These are phyloP conservation scores for Diplodia scrobiculata DNA, from an alignment of 2,329 filamentous ascomycete species.

Conservation along the genomic window DNA sequence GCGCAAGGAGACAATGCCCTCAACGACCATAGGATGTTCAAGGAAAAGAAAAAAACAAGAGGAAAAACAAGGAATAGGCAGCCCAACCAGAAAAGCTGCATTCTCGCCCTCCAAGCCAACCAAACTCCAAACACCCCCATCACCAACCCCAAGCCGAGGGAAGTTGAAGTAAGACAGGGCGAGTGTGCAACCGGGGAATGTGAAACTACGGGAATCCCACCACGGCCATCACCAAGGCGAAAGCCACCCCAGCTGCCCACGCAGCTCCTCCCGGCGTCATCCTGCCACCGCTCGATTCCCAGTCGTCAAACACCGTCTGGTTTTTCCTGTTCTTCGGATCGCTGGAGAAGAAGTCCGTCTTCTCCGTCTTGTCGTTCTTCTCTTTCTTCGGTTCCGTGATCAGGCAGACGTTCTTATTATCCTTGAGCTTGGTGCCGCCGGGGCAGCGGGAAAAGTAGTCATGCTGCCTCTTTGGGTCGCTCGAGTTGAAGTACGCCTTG, in stretches of 20 bases:
- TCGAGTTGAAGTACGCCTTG: constrained; percentile 79
- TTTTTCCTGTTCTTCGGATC: constrained; percentile 37
- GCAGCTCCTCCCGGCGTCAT: neutral
- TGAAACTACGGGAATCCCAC: neutral
- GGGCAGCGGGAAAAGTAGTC: constrained; percentile 41
- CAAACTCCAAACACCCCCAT: neutral
- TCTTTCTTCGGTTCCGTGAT: constrained; percentile 41
- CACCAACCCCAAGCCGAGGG: no score
- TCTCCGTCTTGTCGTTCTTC: constrained; percentile 38
- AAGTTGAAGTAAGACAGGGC: no score
- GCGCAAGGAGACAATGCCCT: neutral
- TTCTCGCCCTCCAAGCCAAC: no score
- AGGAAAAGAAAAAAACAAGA: neutral
- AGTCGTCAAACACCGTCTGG: constrained; percentile 35
- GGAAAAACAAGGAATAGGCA: neutral
- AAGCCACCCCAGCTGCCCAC: constrained; percentile 6
- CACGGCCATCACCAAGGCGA: constrained; percentile 15
- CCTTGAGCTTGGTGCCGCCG: constrained; percentile 32
- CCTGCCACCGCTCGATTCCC: neutral
- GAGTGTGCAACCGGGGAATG: no score
- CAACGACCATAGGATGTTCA: neutral
- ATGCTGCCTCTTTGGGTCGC: constrained; percentile 42
- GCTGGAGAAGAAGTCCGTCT: constrained; percentile 44
- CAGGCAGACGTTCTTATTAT: constrained; percentile 36
- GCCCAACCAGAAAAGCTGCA: neutral